phyloP scores from a whole-genome alignment of 1,284 basidiomycete genomes.

The Clitocybe nebularis region DNA sequence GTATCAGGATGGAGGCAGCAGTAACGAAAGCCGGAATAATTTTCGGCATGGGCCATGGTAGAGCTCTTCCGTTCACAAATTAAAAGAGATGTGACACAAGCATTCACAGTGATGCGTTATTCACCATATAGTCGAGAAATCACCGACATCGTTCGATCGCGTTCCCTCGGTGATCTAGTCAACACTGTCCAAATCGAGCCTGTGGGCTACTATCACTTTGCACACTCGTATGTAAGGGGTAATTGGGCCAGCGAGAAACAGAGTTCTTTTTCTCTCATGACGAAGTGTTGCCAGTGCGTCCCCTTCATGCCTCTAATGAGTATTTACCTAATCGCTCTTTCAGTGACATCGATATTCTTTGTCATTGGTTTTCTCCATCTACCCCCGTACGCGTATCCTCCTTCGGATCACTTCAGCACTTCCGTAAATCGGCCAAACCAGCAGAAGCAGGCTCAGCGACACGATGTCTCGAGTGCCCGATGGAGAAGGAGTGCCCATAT shows the following conservation, averaged over 20 bases:
- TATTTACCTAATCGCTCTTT: too few species aligned
- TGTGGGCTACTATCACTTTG: conserved; percentile 78
- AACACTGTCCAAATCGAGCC: conserved; percentile 79
- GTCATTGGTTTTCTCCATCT: conserved; percentile 67
- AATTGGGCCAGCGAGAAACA: conserved; percentile 71
- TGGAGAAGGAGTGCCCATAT: conserved; percentile 73
- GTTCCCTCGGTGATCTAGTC: conserved; percentile 69
- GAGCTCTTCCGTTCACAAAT: conserved; percentile 14
- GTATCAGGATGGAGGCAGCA: conserved; percentile 69
- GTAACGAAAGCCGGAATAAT: conserved; percentile 65
- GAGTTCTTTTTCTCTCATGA: conserved; percentile 80
- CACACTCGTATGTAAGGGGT: conserved; percentile 82
- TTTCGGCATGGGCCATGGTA: conserved; percentile 85
- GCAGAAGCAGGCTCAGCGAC: conserved; percentile 58
- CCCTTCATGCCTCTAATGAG: not conserved
- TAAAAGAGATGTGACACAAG: conserved; percentile 3
- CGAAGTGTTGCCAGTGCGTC: conserved; percentile 82
- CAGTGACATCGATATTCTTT: conserved; percentile 79
- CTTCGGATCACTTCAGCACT: conserved; percentile 81
- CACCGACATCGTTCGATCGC: conserved; percentile 66
- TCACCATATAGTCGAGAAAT: conserved; percentile 77
- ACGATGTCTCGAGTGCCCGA: conserved; percentile 71
- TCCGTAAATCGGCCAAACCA: conserved; percentile 72
- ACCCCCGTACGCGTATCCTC: conserved; percentile 70
- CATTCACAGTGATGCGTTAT: conserved; percentile 71